Evolutionary conservation across 2,329 filamentous ascomycete genomes (phyloP).

Genomic region (Aspergillus felis): DNA sequence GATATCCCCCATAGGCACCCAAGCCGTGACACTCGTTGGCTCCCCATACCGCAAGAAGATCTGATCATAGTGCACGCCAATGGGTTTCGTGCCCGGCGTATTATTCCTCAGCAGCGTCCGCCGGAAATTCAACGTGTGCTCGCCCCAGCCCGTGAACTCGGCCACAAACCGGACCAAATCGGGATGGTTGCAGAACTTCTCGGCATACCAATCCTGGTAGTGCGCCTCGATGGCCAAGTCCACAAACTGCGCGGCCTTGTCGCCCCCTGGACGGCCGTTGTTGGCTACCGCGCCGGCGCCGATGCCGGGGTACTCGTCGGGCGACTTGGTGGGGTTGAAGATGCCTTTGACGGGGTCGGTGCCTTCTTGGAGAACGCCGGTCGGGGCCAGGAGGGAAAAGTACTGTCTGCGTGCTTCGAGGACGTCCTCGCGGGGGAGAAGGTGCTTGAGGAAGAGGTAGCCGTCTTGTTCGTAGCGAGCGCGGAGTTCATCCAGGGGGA

Average conservation of each 20-base stretch:
- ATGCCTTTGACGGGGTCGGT: conserved; percentile 52
- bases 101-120: conserved; percentile 55
- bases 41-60: conserved; percentile 55
- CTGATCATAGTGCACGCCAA: conserved; percentile 60
- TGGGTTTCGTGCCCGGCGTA: conserved; percentile 53
- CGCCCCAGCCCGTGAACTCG: conserved; percentile 52
- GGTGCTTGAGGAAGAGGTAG: conserved; percentile 54
- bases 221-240: conserved; percentile 54
- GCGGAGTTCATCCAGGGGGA: conserved; percentile 48
- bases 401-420: conserved; percentile 51
- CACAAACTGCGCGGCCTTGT: conserved; percentile 44
- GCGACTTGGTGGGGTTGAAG: conserved; percentile 45
- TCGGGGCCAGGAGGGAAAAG: conserved; percentile 52
- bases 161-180: conserved; percentile 48
- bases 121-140: conserved; percentile 44
- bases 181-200: conserved; percentile 54
- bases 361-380: conserved; percentile 53
- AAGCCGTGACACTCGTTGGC: conserved; percentile 53
- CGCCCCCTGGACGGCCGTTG: conserved; percentile 46
- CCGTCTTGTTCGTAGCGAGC: conserved; percentile 48
- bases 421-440: conserved; percentile 53
- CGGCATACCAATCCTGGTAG: conserved; percentile 49
- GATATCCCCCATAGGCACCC: conserved; percentile 56
- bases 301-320: conserved; percentile 49
- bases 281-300: conserved; percentile 47